Conservation (phyloP, 352 stramenopile genomes). For the Pythium rishiriense region DNA sequence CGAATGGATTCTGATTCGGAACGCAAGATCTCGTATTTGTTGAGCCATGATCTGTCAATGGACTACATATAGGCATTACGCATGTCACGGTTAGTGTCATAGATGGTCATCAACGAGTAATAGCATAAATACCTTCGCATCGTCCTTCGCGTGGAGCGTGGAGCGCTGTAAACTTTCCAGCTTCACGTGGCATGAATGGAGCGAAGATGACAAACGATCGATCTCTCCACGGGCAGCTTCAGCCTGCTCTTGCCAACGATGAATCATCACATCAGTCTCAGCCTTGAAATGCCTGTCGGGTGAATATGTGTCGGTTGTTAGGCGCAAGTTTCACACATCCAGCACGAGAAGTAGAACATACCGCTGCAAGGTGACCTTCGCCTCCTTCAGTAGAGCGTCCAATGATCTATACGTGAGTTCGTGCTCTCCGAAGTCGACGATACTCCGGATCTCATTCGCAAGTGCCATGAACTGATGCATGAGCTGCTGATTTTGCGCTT, state of each 20-base stretch:
- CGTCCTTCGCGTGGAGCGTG: conserved; percentile 43
- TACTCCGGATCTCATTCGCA: conserved; percentile 37
- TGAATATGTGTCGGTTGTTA: neutral
- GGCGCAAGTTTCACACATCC: too few species aligned
- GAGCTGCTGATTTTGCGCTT: conserved; percentile 33
- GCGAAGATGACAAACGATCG: conserved; percentile 41
- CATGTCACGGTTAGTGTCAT: neutral
- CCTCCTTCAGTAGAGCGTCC: conserved; percentile 34
- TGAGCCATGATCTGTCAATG: conserved; percentile 23
- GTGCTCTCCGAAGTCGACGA: conserved; percentile 22
- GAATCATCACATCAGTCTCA: conserved; percentile 35
- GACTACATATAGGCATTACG: conserved; percentile 9
- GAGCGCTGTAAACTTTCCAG: conserved; percentile 48
- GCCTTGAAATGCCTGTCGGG: conserved; percentile 44
- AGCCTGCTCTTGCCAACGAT: conserved; percentile 48
- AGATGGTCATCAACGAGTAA: neutral
- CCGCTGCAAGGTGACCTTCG: conserved; percentile 38
- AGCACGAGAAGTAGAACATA: conserved; percentile 8
- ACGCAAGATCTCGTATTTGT: conserved; percentile 29
- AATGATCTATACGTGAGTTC: conserved; percentile 25
- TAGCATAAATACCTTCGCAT: conserved; percentile 34
- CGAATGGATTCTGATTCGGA: conserved; percentile 43
- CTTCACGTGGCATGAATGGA: conserved; percentile 51
- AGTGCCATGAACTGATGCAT: conserved; percentile 44
- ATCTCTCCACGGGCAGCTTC: conserved; percentile 39